Percentiles rank a stretch among this genome's conserved stretches.
These are phyloP conservation scores for Diddensiella caesifluorescens DNA, from an alignment of 805 yeast species.

Conservation along the genomic window DNA sequence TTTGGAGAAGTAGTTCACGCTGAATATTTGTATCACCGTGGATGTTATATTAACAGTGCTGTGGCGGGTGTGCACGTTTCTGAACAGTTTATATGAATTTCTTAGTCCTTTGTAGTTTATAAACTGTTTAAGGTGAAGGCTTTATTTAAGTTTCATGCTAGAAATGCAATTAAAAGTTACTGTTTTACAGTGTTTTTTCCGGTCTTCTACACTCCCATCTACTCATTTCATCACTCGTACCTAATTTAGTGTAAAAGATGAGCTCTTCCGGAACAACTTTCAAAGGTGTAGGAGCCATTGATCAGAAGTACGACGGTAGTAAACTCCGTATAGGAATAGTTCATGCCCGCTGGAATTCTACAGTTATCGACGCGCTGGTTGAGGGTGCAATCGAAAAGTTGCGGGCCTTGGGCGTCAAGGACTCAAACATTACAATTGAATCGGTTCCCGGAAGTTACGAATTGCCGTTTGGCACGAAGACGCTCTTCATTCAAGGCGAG, in stretches of 20 bases:
- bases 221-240: too few relatives aligned
- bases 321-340: slow-evolving; percentile 72
- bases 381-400: slow-evolving; percentile 66
- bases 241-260: neutral
- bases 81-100: too few relatives aligned
- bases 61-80: too few relatives aligned
- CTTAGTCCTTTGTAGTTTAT: too few relatives aligned
- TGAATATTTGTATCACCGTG: too few relatives aligned
- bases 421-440: slow-evolving; percentile 72
- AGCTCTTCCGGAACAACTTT: neutral
- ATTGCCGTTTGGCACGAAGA: slow-evolving; percentile 73
- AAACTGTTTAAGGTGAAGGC: too few relatives aligned
- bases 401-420: slow-evolving; percentile 59
- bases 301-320: slow-evolving; percentile 56
- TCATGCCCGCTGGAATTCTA: slow-evolving; percentile 92
- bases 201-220: too few relatives aligned
- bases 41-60: too few relatives aligned
- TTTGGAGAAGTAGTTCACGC: too few relatives aligned
- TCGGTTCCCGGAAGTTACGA: slow-evolving; percentile 95
- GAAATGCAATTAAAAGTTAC: too few relatives aligned
- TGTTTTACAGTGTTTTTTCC: too few relatives aligned
- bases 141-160: too few relatives aligned
- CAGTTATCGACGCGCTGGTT: slow-evolving; percentile 72
- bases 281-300: slow-evolving; percentile 72
- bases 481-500: slow-evolving; percentile 21